Evolutionary conservation across 1,139 yeast species (phyloP).

Genomic region (Trichomonascaceae sp.): DNA sequence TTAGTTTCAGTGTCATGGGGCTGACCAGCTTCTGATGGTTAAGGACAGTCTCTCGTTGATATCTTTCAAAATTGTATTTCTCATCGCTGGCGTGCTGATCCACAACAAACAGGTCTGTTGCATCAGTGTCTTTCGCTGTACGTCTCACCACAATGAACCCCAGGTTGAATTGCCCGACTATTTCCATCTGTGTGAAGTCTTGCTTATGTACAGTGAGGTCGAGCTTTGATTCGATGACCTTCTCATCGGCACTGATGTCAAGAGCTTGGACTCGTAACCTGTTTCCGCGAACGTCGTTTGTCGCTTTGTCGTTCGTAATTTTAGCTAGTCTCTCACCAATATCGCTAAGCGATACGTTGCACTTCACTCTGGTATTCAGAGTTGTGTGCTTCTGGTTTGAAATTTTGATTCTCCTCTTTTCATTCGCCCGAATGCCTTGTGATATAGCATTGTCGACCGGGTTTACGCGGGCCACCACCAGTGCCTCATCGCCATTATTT

Average conservation of each 20-base stretch:
- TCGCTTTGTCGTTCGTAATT: no score
- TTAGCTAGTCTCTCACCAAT: no score
- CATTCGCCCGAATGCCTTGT: no score
- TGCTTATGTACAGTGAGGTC: slow-evolving; percentile 20
- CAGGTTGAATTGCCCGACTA: slow-evolving; percentile 84
- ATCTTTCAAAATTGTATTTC: slow-evolving; percentile 71
- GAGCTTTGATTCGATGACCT: slow-evolving; percentile 30
- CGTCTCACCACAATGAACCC: slow-evolving; percentile 74
- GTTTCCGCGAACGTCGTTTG: no score
- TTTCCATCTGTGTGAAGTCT: slow-evolving; percentile 45
- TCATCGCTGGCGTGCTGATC: slow-evolving; percentile 99
- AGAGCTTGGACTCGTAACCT: slow-evolving; percentile 3
- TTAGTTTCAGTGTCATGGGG: slow-evolving; percentile 53
- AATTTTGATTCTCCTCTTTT: no score
- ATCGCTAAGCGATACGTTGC: neutral
- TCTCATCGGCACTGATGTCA: slow-evolving; percentile 28
- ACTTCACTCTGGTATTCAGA: neutral
- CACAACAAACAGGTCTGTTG: slow-evolving; percentile 61
- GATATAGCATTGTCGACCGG: no score
- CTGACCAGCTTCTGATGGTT: slow-evolving; percentile 58
- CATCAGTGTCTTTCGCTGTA: slow-evolving; percentile 15
- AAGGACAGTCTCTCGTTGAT: slow-evolving; percentile 42
- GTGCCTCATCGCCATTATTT: no score
- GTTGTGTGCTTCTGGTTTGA: no score
- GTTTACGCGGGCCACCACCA: no score